A percentile compares a stretch with the other conserved stretches of the same genome.
These are phyloP conservation scores for Biscogniauxia marginata DNA, from an alignment of 2,329 filamentous ascomycete genomes.

Conservation along the genomic window DNA sequence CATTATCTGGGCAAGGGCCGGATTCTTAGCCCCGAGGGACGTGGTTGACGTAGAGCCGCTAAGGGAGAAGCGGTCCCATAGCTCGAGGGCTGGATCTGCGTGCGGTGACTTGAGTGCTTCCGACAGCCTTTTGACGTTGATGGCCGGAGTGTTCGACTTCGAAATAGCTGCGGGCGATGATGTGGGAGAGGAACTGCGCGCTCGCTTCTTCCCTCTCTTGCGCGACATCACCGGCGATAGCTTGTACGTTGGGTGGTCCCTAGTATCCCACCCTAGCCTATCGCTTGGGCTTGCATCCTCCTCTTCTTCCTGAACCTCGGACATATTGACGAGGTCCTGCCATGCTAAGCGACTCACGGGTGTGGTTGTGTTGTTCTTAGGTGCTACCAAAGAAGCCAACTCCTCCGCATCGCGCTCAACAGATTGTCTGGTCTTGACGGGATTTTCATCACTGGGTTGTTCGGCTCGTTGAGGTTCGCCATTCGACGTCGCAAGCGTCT, in stretches of 20 bases:
- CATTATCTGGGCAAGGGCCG: constrained; percentile 63
- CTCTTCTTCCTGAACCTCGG: constrained; percentile 42
- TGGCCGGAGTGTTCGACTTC: constrained; percentile 42
- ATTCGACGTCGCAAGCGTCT: constrained; percentile 12
- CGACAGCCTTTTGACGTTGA: constrained; percentile 59
- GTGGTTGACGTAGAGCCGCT: constrained; percentile 43
- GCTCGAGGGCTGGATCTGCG: constrained; percentile 68
- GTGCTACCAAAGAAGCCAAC: constrained; percentile 15
- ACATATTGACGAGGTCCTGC: constrained; percentile 55
- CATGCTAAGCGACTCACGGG: constrained; percentile 55
- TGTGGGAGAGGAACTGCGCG: constrained; percentile 70
- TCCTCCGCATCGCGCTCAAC: constrained; percentile 11
- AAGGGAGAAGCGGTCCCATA: constrained; percentile 74
- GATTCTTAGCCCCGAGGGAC: constrained; percentile 49
- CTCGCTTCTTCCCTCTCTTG: constrained; percentile 60
- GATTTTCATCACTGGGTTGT: constrained; percentile 1
- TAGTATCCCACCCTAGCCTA: constrained; percentile 59
- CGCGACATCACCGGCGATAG: constrained; percentile 50
- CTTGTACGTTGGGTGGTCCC: constrained; percentile 42
- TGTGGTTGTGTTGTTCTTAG: constrained; percentile 39
- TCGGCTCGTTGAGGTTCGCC: constrained; percentile 2
- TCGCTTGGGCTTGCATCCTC: constrained; percentile 58
- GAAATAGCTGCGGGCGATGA: constrained; percentile 60
- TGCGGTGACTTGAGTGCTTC: constrained; percentile 64
- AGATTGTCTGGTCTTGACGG: background rate